Evolutionary conservation across 1,139 yeast genomes (phyloP).

Genomic region (Hyphopichia khmerensis): DNA sequence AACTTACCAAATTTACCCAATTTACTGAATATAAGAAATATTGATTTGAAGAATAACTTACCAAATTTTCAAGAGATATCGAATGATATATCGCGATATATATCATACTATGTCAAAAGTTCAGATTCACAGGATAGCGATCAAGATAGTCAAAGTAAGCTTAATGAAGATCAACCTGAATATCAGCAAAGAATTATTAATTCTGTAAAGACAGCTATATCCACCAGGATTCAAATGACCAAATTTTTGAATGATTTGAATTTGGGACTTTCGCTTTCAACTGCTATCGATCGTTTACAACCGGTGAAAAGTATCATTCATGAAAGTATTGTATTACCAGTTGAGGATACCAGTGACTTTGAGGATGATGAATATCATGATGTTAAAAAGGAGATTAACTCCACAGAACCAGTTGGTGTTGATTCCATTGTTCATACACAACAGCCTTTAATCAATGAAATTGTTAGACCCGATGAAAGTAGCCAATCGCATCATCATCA

Average conservation of each 20-base stretch:
- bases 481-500: slow-evolving; percentile 5
- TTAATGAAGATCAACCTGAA: slow-evolving; percentile 3
- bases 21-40: slow-evolving; percentile 21
- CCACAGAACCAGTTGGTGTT: slow-evolving; percentile 59
- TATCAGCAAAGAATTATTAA: slow-evolving; percentile 17
- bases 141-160: not conserved
- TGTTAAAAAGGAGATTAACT: slow-evolving; percentile 13
- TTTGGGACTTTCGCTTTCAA: slow-evolving; percentile 49
- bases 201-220: slow-evolving; percentile 37
- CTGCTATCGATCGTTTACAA: slow-evolving; percentile 57
- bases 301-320: slow-evolving; percentile 53
- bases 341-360: slow-evolving; percentile 38
- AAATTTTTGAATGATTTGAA: slow-evolving; percentile 51
- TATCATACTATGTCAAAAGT: slow-evolving; percentile 23
- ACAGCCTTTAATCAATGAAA: slow-evolving; percentile 50
- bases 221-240: slow-evolving; percentile 47
- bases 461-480: slow-evolving; percentile 43
- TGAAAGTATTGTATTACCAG: slow-evolving; percentile 50
- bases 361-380: slow-evolving; percentile 22
- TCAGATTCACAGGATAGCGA: slow-evolving; percentile 4
- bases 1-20: slow-evolving; percentile 20
- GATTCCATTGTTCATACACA: slow-evolving; percentile 46
- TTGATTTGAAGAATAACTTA: slow-evolving; percentile 15
- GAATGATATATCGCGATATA: slow-evolving; percentile 29
- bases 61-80: slow-evolving; percentile 24